Base-by-base conservation (phyloP, 371 early-diverging fungal genomes). In the Mucor saturninus region DNA sequence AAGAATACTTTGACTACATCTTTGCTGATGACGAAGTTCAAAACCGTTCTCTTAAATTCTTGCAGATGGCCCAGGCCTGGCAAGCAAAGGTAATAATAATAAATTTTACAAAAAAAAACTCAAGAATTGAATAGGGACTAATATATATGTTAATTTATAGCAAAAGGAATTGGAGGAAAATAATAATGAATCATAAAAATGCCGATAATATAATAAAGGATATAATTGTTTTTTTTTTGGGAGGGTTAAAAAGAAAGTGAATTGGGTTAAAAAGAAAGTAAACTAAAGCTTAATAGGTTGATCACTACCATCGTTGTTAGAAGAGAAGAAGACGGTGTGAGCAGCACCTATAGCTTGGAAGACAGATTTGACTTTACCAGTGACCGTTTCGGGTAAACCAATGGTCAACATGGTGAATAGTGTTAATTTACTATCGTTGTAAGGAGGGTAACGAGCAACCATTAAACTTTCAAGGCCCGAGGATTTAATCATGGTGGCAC, bases 1-100 rank as follows among this genome's bases (percentile, higher is more conserved):
- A 98, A 72, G 98, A 98, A 83, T 98, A 95, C 89, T 93, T 89
- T 80, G 98, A 98, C 60, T 98, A 97, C 80, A 89, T 97, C 61
- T 98, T 96, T 83, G 98, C 98, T 15, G 98, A 97, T 65, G 98
- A 98, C 53, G 68, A 79, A 65, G 85, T 81, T 7, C 91, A 95
- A 56, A 86, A 86, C 56, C 89, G 95, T 11, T 90, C 89, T 64
- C 85, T 95, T 71, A 97, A 94, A 74, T 76, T 98, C 61, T 84
- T 98, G 70, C 90, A 87, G 60, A 88, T 93, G 83, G 97, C 97
- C 5, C 94, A 94, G 57, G 83, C 89, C 67, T 98, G 98, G 98
- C 91, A 94, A 59, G 50, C 58, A 46, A 59, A 59, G 59, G 59
- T 59, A 15, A 59, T 28, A 15, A 49, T 6, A 49, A 28, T 35